Evolutionary conservation across 306 rosid genomes (phyloP).

Genomic region (Acacia crassicarpa): DNA sequence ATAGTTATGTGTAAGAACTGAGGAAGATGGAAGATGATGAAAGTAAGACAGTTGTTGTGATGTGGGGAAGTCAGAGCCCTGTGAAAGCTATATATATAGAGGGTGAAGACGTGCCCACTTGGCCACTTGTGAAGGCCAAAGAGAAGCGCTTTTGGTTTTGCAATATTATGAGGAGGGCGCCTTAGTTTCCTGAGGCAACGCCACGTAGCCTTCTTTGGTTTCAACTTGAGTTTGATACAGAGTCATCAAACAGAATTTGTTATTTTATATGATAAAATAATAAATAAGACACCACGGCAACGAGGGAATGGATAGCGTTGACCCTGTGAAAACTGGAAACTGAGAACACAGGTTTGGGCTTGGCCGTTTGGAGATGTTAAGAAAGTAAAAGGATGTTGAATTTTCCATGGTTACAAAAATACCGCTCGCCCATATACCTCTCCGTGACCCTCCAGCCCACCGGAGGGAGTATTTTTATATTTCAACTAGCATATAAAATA

Average conservation of each 20-base stretch:
- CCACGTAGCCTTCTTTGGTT: neutral
- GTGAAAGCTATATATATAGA: neutral
- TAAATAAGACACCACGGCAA: neutral
- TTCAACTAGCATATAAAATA: neutral
- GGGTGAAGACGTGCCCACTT: neutral
- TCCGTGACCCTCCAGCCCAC: too few relatives aligned
- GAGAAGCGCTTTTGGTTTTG: neutral
- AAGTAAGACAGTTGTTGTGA: neutral
- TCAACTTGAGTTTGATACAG: neutral
- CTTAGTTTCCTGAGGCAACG: neutral
- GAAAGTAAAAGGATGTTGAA: neutral
- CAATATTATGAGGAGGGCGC: neutral
- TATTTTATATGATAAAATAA: neutral
- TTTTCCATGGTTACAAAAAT: neutral
- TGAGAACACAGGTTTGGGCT: too few relatives aligned
- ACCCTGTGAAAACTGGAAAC: neutral
- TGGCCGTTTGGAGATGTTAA: too few relatives aligned
- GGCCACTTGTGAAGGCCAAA: neutral
- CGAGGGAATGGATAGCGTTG: neutral
- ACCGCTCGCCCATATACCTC: neutral
- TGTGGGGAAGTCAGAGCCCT: neutral
- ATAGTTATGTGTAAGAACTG: neutral
- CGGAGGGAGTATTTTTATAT: too few relatives aligned
- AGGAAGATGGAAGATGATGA: neutral
- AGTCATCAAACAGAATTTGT: neutral